Conservation (phyloP, 2,329 filamentous ascomycete species). For the Exutisphaerella laricina region DNA sequence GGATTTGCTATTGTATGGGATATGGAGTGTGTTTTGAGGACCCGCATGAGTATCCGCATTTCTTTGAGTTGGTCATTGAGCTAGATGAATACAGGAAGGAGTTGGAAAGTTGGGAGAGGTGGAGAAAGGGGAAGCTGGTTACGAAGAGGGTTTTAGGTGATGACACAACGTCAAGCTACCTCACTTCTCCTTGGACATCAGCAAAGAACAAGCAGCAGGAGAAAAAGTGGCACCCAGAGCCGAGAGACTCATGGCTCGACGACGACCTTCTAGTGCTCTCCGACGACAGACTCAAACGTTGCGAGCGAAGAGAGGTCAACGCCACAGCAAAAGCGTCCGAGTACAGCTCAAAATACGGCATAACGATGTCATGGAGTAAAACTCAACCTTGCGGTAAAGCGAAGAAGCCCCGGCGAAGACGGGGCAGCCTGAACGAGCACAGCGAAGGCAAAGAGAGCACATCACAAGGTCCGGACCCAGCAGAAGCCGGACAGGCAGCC, state of each 20-base stretch:
- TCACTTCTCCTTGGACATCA: too few relatives aligned
- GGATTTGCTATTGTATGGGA: conserved; percentile 58
- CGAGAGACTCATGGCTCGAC: conserved; percentile 28
- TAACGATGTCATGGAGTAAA: neutral
- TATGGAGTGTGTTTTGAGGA: conserved; percentile 57
- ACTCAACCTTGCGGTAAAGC: neutral
- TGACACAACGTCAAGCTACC: too few relatives aligned
- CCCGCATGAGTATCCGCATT: conserved; percentile 46
- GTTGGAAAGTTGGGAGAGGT: conserved; percentile 39
- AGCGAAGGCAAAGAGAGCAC: conserved; percentile 28
- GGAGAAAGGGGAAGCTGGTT: conserved; percentile 34
- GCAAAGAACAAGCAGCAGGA: too few relatives aligned
- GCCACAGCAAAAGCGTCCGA: neutral
- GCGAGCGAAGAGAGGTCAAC: neutral
- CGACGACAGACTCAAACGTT: neutral
- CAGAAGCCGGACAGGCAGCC: neutral
- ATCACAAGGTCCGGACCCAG: conserved; percentile 7
- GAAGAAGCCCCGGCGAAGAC: neutral
- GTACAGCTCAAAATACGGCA: neutral
- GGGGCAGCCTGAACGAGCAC: conserved; percentile 36
- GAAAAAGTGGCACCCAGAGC: too few relatives aligned
- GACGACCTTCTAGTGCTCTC: neutral
- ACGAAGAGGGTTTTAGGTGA: conserved; percentile 28
- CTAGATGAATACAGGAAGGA: conserved; percentile 39
- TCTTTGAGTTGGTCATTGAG: conserved; percentile 41